Evolutionary conservation across 1,284 basidiomycete species (phyloP).

Genomic region (Fomitopsis palustris): DNA sequence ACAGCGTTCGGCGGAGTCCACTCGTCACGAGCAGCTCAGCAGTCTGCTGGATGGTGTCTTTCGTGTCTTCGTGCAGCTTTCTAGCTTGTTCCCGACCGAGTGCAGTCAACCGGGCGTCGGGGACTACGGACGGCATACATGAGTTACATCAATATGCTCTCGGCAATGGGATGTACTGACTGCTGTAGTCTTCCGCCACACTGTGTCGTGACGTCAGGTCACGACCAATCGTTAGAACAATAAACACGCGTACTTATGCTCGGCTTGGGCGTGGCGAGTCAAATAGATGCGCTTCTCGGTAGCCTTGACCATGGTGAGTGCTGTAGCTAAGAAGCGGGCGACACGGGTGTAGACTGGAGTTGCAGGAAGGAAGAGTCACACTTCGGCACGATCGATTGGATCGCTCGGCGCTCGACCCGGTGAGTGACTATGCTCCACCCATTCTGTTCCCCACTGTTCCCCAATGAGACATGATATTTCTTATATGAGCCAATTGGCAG

Average conservation of each 20-base stretch:
- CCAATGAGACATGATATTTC: too few species aligned
- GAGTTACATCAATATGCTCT: background rate
- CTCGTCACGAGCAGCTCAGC: conserved; percentile 32
- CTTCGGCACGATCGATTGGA: background rate
- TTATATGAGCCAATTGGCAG: too few species aligned
- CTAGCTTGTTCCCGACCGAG: conserved; percentile 29
- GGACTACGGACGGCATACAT: conserved; percentile 15
- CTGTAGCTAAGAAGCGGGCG: background rate
- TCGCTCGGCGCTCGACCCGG: background rate
- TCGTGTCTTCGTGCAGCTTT: conserved; percentile 25
- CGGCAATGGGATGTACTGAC: conserved; percentile 13
- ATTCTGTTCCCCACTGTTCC: too few species aligned
- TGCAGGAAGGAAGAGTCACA: too few species aligned
- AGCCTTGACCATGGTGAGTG: conserved; percentile 19
- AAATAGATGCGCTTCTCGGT: conserved; percentile 29
- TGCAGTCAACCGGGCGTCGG: conserved; percentile 25
- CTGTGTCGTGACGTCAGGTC: conserved; percentile 9
- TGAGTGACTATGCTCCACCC: too few species aligned
- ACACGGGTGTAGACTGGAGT: background rate
- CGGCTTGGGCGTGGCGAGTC: conserved; percentile 30
- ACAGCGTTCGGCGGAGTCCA: conserved; percentile 29
- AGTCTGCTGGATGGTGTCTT: conserved; percentile 29
- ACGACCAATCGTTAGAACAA: background rate
- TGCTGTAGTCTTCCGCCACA: conserved; percentile 24
- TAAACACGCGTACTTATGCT: conserved; percentile 27